Conservation (phyloP, 371 early-diverging fungal genomes). For the Circinella umbellata region DNA sequence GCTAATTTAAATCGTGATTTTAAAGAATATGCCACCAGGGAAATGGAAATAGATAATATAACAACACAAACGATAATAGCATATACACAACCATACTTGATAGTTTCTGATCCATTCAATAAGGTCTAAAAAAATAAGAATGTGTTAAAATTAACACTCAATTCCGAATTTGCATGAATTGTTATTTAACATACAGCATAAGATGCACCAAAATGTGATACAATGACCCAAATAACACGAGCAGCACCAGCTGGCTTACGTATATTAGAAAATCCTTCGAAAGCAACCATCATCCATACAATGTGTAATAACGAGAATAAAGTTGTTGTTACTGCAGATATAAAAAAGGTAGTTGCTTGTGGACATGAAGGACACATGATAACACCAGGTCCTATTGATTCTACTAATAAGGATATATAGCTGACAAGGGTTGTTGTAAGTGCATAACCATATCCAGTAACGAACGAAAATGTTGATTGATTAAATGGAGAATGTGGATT, state of each 20-base stretch:
- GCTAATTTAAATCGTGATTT: constrained; percentile 31
- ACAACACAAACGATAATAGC: constrained; percentile 47
- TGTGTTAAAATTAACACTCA: not conserved
- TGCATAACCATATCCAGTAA: constrained; percentile 74
- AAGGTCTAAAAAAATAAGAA: constrained; percentile 37
- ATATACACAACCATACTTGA: constrained; percentile 57
- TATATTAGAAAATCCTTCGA: constrained; percentile 61
- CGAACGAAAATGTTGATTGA: constrained; percentile 63
- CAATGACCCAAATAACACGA: constrained; percentile 52
- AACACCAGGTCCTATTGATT: constrained; percentile 72
- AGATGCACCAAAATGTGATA: constrained; percentile 67
- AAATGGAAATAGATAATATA: constrained; percentile 45
- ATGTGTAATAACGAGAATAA: constrained; percentile 73
- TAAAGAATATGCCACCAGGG: constrained; percentile 33
- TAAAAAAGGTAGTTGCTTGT: constrained; percentile 60
- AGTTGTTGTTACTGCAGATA: constrained; percentile 72
- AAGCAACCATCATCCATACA: constrained; percentile 75
- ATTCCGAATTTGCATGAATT: not conserved
- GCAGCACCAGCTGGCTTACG: constrained; percentile 30
- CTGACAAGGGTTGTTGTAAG: constrained; percentile 70
- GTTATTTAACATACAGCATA: constrained; percentile 44
- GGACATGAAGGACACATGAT: constrained; percentile 73
- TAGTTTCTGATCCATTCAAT: constrained; percentile 47
- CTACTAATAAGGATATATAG: constrained; percentile 66
- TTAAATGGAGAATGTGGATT: constrained; percentile 66